Base-by-base conservation (phyloP, 2,329 filamentous ascomycete species). In the Calonectria henricotiae region DNA sequence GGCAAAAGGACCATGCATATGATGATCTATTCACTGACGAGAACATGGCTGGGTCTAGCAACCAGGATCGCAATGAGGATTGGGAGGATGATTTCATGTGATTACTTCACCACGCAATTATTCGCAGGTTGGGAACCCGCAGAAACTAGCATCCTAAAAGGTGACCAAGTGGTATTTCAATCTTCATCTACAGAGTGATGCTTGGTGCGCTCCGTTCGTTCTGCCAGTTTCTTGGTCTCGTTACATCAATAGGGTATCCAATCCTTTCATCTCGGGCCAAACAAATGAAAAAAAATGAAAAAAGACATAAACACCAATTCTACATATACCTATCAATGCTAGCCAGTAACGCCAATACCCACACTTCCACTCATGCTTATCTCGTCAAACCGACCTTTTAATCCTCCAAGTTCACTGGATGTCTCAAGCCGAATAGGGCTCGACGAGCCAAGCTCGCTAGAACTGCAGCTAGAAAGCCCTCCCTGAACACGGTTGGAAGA, bases 1-100 rank as follows among this genome's bases (percentile, higher is more conserved):
- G 91, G 88, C 94, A 97, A 83, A 96, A 96, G 84, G 95, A 98
- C n/a, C 96, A 99, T 83, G 96, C 95, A 2, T 99, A 99, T 82
- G 96, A 98, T 80, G 95, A 98, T 55, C 83, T 98, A 65, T 95
- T 98, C 82, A 90, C 89, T 5, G 94, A 97, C 65, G 94, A 98
- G 68, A 92, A 93, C 77, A 88, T 97, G 85, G 90, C 90, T 49
- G 84, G 82, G 25, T 90, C 91, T 66, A 98, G 92, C 84, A 99
- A 99, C 82, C 94, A 98, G 83, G 91, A 98, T 79, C 89, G 94
- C 15, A 87, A 89, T 72, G 89, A 91, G 70, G 86, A 94, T 80
- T 95, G 94, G 85, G 89, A 94, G 79, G 95, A 98, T 69, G 96
- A 99, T 79, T 99, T 99, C 79, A 97, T 98, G 94, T 96, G 88